A percentile compares a stretch with the other conserved stretches of the same genome.
These are phyloP conservation scores for Saccharomycopsis sp. DNA, from an alignment of 805 yeast species.

Conservation along the genomic window DNA sequence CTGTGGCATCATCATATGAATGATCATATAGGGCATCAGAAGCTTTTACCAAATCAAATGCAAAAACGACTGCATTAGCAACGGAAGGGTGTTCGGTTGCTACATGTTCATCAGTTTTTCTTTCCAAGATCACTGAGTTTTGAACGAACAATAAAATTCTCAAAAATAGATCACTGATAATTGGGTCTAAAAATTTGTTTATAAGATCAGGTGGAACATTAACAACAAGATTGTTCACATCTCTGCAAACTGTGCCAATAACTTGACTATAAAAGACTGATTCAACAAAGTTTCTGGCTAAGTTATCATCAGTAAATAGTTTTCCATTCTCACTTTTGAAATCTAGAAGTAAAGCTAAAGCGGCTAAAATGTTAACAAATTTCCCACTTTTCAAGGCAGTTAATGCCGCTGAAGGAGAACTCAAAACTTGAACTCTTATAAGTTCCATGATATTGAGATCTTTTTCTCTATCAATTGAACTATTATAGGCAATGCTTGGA, in stretches of 20 bases:
- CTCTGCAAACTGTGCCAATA: too few relatives aligned
- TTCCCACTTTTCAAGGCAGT: not conserved
- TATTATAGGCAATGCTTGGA: conserved; percentile 1
- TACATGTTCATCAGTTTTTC: conserved; percentile 14
- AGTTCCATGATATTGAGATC: conserved; percentile 66
- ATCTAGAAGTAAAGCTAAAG: not conserved
- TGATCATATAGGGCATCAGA: too few relatives aligned
- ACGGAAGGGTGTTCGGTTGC: too few relatives aligned
- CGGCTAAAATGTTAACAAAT: not conserved
- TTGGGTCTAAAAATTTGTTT: not conserved
- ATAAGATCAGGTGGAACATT: conserved; percentile 1
- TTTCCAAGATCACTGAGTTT: not conserved
- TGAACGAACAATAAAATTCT: conserved; percentile 4
- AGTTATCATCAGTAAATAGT: too few relatives aligned
- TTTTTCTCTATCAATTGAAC: conserved; percentile 69
- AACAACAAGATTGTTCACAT: conserved; percentile 1
- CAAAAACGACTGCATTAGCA: too few relatives aligned
- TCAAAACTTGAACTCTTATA: conserved; percentile 76
- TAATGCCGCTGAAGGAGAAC: conserved; percentile 63
- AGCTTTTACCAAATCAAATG: too few relatives aligned
- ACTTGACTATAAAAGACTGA: too few relatives aligned
- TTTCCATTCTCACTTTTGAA: too few relatives aligned
- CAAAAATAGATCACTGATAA: not conserved
- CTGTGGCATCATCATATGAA: too few relatives aligned
- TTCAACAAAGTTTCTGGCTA: too few relatives aligned